Conservation (phyloP, 495 filamentous ascomycete species). For the Daldinia decipiens region DNA sequence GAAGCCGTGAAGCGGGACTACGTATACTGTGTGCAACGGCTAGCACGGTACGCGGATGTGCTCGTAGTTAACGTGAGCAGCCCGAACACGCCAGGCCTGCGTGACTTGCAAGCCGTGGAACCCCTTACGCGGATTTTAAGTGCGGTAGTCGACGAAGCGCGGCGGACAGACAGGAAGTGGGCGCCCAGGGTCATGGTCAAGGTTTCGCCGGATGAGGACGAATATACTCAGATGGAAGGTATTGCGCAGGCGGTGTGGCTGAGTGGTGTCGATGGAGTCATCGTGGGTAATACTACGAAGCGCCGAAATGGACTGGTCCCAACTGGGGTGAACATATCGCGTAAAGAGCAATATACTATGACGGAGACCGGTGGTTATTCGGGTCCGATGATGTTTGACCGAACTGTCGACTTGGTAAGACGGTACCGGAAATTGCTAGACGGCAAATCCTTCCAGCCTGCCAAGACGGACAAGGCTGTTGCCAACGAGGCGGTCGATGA, state of each 20-base stretch:
- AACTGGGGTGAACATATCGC: conserved; percentile 67
- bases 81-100: conserved; percentile 92
- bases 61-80: conserved; percentile 96
- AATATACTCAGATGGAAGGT: conserved; percentile 79
- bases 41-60: conserved; percentile 90
- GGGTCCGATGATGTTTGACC: conserved; percentile 85
- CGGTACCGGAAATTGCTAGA: conserved; percentile 82
- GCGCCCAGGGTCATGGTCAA: conserved; percentile 96
- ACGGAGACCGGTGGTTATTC: conserved; percentile 88
- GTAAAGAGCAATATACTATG: conserved; percentile 72
- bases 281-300: conserved; percentile 98
- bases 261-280: conserved; percentile 89
- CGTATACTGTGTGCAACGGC: conserved; percentile 80
- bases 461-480: conserved; percentile 33
- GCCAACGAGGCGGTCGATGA: conserved; percentile 49
- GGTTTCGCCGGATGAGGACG: conserved; percentile 93
- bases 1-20: conserved; percentile 87
- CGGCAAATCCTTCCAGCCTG: conserved; percentile 48
- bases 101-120: conserved; percentile 81
- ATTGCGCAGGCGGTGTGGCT: conserved; percentile 87
- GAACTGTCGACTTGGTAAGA: conserved; percentile 77
- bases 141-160: conserved; percentile 83
- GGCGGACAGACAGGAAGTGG: conserved; percentile 68
- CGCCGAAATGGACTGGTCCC: conserved; percentile 75
- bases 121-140: conserved; percentile 81